These are phyloP conservation scores for Fusarium globosum DNA, from an alignment of 2,329 filamentous ascomycete genomes.

Conservation along the genomic window DNA sequence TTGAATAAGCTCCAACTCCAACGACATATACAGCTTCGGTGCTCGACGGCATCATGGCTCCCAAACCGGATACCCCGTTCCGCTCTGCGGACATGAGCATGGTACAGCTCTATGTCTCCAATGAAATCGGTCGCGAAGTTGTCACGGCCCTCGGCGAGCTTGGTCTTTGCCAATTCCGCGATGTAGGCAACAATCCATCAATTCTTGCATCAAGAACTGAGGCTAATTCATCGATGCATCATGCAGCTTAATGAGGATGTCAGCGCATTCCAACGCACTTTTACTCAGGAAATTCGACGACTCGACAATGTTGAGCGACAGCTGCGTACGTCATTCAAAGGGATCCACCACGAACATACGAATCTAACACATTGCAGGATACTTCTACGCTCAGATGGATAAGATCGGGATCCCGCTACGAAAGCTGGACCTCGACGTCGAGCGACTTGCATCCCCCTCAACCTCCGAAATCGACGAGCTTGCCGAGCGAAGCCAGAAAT, in stretches of 20 bases:
- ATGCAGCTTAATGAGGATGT: conserved; percentile 88
- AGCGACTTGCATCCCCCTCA: conserved; percentile 86
- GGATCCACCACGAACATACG: conserved; percentile 15
- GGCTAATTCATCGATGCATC: conserved; percentile 27
- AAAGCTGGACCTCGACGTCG: conserved; percentile 90
- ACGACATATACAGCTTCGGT: conserved; percentile 47
- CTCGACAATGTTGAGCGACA: conserved; percentile 99
- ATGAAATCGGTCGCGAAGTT: conserved; percentile 98
- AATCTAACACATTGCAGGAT: conserved; percentile 68
- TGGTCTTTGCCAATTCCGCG: conserved; percentile 95
- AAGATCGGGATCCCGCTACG: conserved; percentile 88
- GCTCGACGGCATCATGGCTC: conserved; percentile 64
- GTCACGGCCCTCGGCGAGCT: conserved; percentile 96
- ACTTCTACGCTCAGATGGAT: conserved; percentile 96
- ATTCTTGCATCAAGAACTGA: conserved; percentile 13
- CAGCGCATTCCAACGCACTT: conserved; percentile 95
- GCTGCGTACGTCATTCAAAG: conserved; percentile 74
- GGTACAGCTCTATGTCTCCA: conserved; percentile 99
- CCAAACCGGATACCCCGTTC: conserved; percentile 91
- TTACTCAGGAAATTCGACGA: conserved; percentile 96
- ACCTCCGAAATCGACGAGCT: conserved; percentile 97
- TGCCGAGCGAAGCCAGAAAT: conserved; percentile 87
- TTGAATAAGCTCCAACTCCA: conserved; percentile 47
- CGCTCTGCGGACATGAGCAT: conserved; percentile 99
- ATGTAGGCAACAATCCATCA: conserved; percentile 70